Base-by-base conservation (phyloP, 164 flowering plant genomes). In the Dillenia suffruticosa region DNA sequence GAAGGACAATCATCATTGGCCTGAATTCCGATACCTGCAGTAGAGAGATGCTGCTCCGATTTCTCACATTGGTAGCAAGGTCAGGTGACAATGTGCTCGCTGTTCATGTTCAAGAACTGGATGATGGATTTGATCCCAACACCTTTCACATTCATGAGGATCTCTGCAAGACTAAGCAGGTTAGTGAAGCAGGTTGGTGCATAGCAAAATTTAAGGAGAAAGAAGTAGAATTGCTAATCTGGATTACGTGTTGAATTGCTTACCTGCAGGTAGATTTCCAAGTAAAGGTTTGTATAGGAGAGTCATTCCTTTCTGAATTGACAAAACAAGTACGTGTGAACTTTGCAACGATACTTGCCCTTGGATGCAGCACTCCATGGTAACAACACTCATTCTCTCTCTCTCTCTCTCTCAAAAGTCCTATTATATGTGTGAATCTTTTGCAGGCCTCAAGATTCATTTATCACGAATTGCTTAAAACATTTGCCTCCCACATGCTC, bases 81-180 rank as follows among this genome's bases (percentile, higher is more conserved):
- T 26, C 65, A 0, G 75, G 78, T 5, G 81, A 77, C 59, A 60
- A 40, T 63, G 78, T 80, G 26, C 56, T 76, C 0, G 81, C 78
- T 9, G 70, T 77, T 71, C 84, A 77, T 72, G 78, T 75, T 17
- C 77, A 75, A 50, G 72, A 76, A 16, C 44, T 62, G 4, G 49
- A 62, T 52, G 80, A 75, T 49, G 5, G 10, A 16, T 75, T 80
- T 49, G 79, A 80, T 63, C 78, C 74, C 2, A 80, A 80, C 62
- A 77, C 68, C 44, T 80, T 80, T 46, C 78, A 80, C 55, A 69
- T 77, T 48, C 79, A 75, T 67, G 84, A 80, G 68, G 84, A 80
- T 71, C 54, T 80, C 62, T 80, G 84, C 73, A 77, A 71, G 57
- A 73, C 80, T 53, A 80, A 77, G 70, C 70, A 77, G 78, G 81